Base-by-base conservation (phyloP, 2,329 filamentous ascomycete species). In the Monilinia vaccinii-corymbosi region DNA sequence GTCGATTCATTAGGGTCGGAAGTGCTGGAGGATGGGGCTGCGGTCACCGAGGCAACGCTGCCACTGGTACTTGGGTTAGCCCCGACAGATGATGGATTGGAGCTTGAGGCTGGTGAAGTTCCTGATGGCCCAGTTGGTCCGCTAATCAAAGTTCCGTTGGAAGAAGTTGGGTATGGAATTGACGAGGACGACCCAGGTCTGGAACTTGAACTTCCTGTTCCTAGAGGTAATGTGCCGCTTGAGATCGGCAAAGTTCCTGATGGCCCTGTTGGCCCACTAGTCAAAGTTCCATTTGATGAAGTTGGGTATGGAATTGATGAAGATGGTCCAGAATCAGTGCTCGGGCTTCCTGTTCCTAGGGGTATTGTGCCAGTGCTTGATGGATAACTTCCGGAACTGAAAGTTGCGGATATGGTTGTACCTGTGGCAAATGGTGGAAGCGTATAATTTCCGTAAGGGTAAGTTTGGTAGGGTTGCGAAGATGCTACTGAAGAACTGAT, bases 91-190 rank as follows among this genome's bases (percentile, higher is more conserved):
- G 49, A 42, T 44, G 34, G 21, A 13, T 40, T 55, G 31, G 58
- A 56, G 28, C 52, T 60, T 31, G 49, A 34, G 32, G 32, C n/a
- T 1, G 52, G 44, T 44, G 45, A 46, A 28, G 42, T 55, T 23
- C 51, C 51, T 32, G 36, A 44, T 57, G 60, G 53, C 34, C 62
- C 61, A 13, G 56, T 63, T 31, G 64, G 48, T 23, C 55, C 61
- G 32, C 40, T 42, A 9, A 47, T 25, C 11, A 46, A 49, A 4
- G 63, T 65, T 9, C 51, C 47, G 34, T 60, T 64, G n/a, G 56
- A 61, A 25, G 58, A 32, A 25, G 38, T 51, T 52, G 60, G 48
- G 28, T 59, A 65, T 28, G 63, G 60, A 46, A 47, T 28, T 9
- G 61, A 58, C 4, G 63, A 58, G 3, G 63, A 52, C 10, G 48